Evolutionary conservation across 2,329 filamentous ascomycete species (phyloP).

Genomic region (Fusarium sp.): DNA sequence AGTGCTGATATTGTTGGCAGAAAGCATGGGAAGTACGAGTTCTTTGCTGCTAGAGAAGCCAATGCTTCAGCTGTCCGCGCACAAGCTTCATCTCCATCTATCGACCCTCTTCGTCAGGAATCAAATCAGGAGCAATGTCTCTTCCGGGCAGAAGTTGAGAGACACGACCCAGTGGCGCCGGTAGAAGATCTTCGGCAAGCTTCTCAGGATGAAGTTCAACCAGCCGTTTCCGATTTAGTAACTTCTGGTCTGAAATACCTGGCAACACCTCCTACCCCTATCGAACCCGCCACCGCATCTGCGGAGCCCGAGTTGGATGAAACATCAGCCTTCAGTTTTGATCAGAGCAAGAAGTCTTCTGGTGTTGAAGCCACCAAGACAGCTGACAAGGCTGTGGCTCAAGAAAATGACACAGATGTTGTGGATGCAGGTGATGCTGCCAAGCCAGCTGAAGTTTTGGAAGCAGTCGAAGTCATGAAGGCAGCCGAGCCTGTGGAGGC

Average conservation of each 20-base stretch:
- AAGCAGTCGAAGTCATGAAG: not conserved
- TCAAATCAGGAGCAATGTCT: not conserved
- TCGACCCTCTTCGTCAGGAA: not conserved
- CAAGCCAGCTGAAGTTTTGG: not conserved
- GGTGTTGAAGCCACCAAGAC: not conserved
- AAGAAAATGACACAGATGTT: constrained; percentile 6
- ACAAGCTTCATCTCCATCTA: not conserved
- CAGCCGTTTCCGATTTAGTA: constrained; percentile 39
- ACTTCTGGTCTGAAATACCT: constrained; percentile 52
- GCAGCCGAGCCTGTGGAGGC: not conserved
- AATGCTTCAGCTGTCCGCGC: constrained; percentile 29
- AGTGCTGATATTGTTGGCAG: constrained; percentile 51
- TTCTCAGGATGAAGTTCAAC: not conserved
- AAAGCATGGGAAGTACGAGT: constrained; percentile 55
- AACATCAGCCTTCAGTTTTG: constrained; percentile 49
- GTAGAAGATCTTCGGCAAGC: not conserved
- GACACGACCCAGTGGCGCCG: not conserved
- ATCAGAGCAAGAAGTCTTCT: constrained; percentile 46
- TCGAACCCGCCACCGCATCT: constrained; percentile 5
- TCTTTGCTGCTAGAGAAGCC: constrained; percentile 56
- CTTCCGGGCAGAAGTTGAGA: not conserved
- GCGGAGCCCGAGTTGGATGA: constrained; percentile 41
- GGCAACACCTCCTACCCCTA: constrained; percentile 18
- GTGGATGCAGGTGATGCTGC: not conserved
- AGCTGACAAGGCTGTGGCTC: not conserved